These are phyloP conservation scores for Aspergillus floridensis DNA, from an alignment of 2,329 filamentous ascomycete species.

Conservation along the genomic window DNA sequence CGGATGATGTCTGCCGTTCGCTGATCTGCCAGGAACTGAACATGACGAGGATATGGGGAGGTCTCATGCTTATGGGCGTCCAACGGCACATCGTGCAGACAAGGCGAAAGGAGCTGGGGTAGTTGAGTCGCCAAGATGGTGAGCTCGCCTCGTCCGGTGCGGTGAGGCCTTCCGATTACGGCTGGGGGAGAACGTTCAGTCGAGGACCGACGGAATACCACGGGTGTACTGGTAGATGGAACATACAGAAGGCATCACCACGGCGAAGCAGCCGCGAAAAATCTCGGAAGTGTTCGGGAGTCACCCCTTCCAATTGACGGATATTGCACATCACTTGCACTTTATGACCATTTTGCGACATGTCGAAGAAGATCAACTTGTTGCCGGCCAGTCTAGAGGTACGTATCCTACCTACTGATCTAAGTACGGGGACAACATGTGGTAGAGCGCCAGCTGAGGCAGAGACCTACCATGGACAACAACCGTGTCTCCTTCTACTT, in stretches of 20 bases:
- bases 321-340: constrained; percentile 77
- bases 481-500: constrained; percentile 41
- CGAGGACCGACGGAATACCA: constrained; percentile 4
- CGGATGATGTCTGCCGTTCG: constrained; percentile 66
- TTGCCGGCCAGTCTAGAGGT: constrained; percentile 69
- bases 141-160: constrained; percentile 70
- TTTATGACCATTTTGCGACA: constrained; percentile 68
- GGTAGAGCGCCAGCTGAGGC: constrained; percentile 18
- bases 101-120: constrained; percentile 72
- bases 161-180: constrained; percentile 66
- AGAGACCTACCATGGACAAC: constrained; percentile 44
- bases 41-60: constrained; percentile 72
- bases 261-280: constrained; percentile 67
- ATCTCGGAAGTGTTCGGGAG: constrained; percentile 52
- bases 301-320: constrained; percentile 40
- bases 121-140: constrained; percentile 67
- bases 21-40: constrained; percentile 78
- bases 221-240: constrained; percentile 11
- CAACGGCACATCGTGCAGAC: constrained; percentile 74
- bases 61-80: constrained; percentile 68
- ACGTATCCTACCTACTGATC: constrained; percentile 66
- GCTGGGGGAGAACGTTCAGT: constrained; percentile 46
- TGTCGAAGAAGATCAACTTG: constrained; percentile 80
- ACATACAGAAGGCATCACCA: constrained; percentile 81
- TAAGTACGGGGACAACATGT: constrained; percentile 35